Evolutionary conservation across 352 stramenopile genomes (phyloP).

Genomic region (Pythium diclinum): DNA sequence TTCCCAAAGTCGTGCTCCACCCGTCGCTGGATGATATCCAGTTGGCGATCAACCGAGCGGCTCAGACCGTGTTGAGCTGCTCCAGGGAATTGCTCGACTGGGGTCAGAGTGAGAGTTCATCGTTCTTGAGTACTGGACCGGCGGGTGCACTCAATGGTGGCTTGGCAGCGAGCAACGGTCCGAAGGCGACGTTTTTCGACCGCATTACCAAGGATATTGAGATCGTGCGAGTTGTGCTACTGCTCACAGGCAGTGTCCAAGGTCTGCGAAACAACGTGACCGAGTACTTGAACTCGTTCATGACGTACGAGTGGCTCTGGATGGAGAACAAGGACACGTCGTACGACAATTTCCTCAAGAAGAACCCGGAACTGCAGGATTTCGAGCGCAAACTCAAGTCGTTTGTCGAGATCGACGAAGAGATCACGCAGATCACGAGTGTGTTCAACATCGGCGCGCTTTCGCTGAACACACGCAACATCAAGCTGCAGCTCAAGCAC

Average conservation of each 20-base stretch:
- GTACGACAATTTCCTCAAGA: conserved; percentile 94
- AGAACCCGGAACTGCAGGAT: conserved; percentile 92
- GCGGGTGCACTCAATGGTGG: conserved; percentile 8
- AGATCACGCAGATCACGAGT: conserved; percentile 85
- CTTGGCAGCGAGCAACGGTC: conserved; percentile 31
- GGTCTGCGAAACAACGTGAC: conserved; percentile 96
- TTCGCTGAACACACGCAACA: conserved; percentile 94
- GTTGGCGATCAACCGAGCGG: conserved; percentile 96
- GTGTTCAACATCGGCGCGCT: conserved; percentile 97
- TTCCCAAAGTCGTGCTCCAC: conserved; percentile 91
- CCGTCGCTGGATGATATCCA: conserved; percentile 97
- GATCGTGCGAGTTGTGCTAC: conserved; percentile 95
- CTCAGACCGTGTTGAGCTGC: conserved; percentile 95
- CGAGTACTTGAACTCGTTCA: conserved; percentile 96
- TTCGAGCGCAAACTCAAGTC: conserved; percentile 96
- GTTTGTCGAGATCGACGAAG: conserved; percentile 94
- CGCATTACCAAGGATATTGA: conserved; percentile 99
- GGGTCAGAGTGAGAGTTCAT: conserved; percentile 74
- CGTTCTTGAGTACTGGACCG: conserved; percentile 21
- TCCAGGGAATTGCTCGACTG: conserved; percentile 97
- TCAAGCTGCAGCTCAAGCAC: conserved; percentile 96
- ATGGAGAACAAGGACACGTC: conserved; percentile 95
- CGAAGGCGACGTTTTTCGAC: conserved; percentile 94
- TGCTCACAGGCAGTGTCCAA: conserved; percentile 97
- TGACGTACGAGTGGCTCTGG: conserved; percentile 97